phyloP scores from a whole-genome alignment of 2,329 filamentous ascomycete species.

The Aspergillus hortae region DNA sequence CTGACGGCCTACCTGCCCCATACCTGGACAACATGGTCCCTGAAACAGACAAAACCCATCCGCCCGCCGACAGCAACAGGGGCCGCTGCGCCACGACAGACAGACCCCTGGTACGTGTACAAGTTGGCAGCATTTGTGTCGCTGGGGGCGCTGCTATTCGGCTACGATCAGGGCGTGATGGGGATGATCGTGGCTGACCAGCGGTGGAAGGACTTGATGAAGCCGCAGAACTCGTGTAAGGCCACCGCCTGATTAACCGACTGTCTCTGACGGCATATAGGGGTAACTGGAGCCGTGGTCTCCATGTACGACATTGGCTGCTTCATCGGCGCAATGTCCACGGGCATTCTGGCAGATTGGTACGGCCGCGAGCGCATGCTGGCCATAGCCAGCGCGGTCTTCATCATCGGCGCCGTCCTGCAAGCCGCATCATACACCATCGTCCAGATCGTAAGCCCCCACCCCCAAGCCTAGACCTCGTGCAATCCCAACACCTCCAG shows the following conservation, averaged over 20 bases:
- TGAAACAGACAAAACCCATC: background rate
- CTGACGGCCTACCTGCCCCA: background rate
- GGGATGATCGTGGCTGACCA: constrained; percentile 17
- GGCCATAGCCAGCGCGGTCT: constrained; percentile 15
- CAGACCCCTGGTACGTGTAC: constrained; percentile 3
- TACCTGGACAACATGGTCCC: background rate
- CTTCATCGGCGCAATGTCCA: constrained; percentile 17
- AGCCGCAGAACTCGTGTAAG: constrained; percentile 7
- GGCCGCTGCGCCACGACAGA: background rate
- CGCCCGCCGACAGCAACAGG: background rate
- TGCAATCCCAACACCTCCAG: constrained; percentile 2
- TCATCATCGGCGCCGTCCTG: constrained; percentile 15
- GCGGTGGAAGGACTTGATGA: constrained; percentile 18
- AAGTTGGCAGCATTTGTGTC: constrained; percentile 17
- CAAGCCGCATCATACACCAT: constrained; percentile 17
- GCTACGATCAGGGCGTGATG: constrained; percentile 19
- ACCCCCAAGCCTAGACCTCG: background rate
- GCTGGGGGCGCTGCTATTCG: constrained; percentile 16
- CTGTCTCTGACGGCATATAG: background rate
- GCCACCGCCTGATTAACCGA: too few relatives aligned
- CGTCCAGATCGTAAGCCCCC: constrained; percentile 16
- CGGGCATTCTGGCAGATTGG: constrained; percentile 16
- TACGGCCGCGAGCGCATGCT: constrained; percentile 19
- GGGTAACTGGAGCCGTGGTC: constrained; percentile 12
- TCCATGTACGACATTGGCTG: constrained; percentile 18